Evolutionary conservation across 805 yeast species (phyloP).

Genomic region (Metschnikowia lochheadii): DNA sequence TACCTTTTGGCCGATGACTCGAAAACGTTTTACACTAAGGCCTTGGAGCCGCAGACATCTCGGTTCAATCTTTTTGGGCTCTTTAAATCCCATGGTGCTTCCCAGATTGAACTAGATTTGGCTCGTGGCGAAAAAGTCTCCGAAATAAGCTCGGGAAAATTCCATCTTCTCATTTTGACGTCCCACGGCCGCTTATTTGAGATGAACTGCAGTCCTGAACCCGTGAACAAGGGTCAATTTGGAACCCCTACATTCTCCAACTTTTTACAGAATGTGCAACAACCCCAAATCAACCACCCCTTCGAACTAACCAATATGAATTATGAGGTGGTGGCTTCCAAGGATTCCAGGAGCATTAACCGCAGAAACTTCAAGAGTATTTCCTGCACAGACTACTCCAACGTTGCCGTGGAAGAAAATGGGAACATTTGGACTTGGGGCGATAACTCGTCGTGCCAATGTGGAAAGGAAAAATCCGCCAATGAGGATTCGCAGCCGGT

Average conservation of each 20-base stretch:
- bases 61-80: conserved; percentile 3
- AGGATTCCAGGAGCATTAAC: conserved; percentile 21
- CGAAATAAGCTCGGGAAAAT: conserved; percentile 56
- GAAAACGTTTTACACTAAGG: conserved; percentile 33
- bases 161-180: conserved; percentile 65
- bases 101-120: conserved; percentile 4
- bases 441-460: conserved; percentile 76
- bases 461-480: conserved; percentile 65
- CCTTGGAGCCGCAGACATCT: background rate
- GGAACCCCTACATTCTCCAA: conserved; percentile 76
- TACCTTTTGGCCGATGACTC: conserved; percentile 41
- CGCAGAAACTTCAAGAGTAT: conserved; percentile 52
- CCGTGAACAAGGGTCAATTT: conserved; percentile 66
- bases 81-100: conserved; percentile 6
- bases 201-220: conserved; percentile 43
- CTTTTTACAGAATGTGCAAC: conserved; percentile 48
- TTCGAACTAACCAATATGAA: conserved; percentile 56
- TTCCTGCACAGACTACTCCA: conserved; percentile 72
- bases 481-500: conserved; percentile 65
- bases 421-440: conserved; percentile 87
- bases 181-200: conserved; percentile 58
- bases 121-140: conserved; percentile 34
- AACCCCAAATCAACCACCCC: conserved; percentile 24
- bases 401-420: conserved; percentile 61
- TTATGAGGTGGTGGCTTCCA: conserved; percentile 31